Base-by-base conservation (phyloP, 2,329 filamentous ascomycete genomes). In the Tolypocladium tropicale region DNA sequence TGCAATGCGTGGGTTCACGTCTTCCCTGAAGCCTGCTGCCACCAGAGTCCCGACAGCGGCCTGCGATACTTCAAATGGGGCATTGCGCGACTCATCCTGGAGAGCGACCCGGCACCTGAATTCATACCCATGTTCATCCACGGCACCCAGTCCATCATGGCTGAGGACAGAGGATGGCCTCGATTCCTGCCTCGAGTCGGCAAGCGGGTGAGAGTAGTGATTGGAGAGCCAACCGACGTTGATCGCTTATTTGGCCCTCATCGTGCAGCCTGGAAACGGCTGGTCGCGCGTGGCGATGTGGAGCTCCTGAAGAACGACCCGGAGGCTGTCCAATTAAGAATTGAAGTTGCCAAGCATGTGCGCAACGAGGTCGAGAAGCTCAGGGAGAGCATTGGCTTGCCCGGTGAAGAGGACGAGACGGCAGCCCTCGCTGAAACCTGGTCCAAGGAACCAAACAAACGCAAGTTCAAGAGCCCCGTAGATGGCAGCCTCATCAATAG, bases 41-140 rank as follows among this genome's bases (percentile, higher is more conserved):
- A 97, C 71, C 94, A 99, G 73, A 85, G 90, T 62, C 81, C 87
- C 1, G 76, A 84, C 46, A 84, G 85, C 64, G 83, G 86, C 9
- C 86, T 97, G 78, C 88, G 94, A 33, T 99, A 99, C 74, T 97
- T 97, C 82, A 96, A 96, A 76, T 99, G 94, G 94, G 94, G 94
- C 1, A 79, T 97, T 2, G 90, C 93, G 7, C 84, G 94, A 2
- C 79, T 97, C 57, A 94, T 99, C 57, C 82, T 99, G 51, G 94
- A 99, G 71, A 83, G 87, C 51, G 88, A 93, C 52, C 90, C 90
- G 3, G 85, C 89, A 59, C 94, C 94, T 0, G 89, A 95, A 62
- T 81, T 99, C 23, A 81, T 99, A 37, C 91, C 94, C 48, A 93
- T 99, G 73, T 99, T 95, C 78, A 86, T 97, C 53, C 90, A 96